These are phyloP conservation scores for Pestalotiopsis sp. DNA, from an alignment of 2,329 filamentous ascomycete species.

Conservation along the genomic window DNA sequence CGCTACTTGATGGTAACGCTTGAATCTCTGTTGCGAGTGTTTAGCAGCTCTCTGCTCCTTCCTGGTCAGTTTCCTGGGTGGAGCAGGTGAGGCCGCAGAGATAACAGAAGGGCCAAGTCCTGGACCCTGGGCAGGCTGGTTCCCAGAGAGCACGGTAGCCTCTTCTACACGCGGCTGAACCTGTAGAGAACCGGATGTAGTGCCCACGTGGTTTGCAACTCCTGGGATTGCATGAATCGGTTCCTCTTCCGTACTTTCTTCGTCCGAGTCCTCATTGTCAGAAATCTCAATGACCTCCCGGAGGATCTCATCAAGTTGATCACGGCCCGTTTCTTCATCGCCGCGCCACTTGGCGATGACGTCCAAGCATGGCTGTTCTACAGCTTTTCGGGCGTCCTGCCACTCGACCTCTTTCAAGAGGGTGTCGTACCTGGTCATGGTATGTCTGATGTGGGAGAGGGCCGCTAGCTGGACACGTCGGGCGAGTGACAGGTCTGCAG, in stretches of 20 bases:
- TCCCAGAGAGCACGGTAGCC: slow-evolving; percentile 4
- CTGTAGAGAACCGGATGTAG: slow-evolving; percentile 1
- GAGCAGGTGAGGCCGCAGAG: slow-evolving; percentile 21
- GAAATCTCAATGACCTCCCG: slow-evolving; percentile 69
- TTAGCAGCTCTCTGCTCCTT: slow-evolving; percentile 30
- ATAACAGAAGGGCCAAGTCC: slow-evolving; percentile 20
- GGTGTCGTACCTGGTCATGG: slow-evolving; percentile 67
- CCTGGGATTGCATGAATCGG: slow-evolving; percentile 11
- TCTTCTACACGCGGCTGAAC: not conserved
- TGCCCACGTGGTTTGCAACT: slow-evolving; percentile 15
- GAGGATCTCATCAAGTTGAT: slow-evolving; percentile 69
- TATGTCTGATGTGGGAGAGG: slow-evolving; percentile 68
- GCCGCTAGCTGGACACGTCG: slow-evolving; percentile 67
- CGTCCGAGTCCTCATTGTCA: slow-evolving; percentile 52
- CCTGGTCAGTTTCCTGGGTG: slow-evolving; percentile 25
- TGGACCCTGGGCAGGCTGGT: slow-evolving; percentile 11
- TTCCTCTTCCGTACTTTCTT: slow-evolving; percentile 29
- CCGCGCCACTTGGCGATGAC: slow-evolving; percentile 73
- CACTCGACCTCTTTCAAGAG: slow-evolving; percentile 60
- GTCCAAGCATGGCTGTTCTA: slow-evolving; percentile 64
- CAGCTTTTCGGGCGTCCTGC: slow-evolving; percentile 62
- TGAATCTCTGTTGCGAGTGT: slow-evolving; percentile 34
- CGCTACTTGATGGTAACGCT: slow-evolving; percentile 36
- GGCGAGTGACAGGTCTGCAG: slow-evolving; percentile 57
- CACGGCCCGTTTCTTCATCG: slow-evolving; percentile 69